Base-by-base conservation (phyloP, 805 yeast species). In the Grigorovia jiainica region DNA sequence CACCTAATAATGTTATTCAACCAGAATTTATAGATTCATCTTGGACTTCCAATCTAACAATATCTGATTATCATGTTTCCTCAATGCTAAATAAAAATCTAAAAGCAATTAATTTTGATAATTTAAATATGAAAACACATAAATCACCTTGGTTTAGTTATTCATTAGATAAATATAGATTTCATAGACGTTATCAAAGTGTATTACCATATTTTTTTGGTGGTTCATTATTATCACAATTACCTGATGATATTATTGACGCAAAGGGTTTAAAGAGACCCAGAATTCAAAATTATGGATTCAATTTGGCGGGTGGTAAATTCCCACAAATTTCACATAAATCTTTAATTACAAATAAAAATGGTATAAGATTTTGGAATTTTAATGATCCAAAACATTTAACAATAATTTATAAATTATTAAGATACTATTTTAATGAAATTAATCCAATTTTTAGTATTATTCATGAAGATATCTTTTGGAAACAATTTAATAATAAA, bases 241-340 rank as follows among this genome's bases (percentile, higher is more conserved):
- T 63, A 30, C 58, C 75, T 8, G 48, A 61, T 7, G 58, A 58
- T 5, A 63, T 65, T 15, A 58, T 61, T 43, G 57, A 60, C 37
- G 15, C 39, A 6, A 48, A 55, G 18, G 52, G 60, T 13, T 63
- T 75, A 11, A 50, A 58, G 10, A 46, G 72, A n/a, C 82, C 82
- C 4, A 57, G 82, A 36, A 62, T 68, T n/a, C 81, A 78, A 52
- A 72, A 68, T 39, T 78, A 74, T 50, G 82, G 81, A 13, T 78
- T 83, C 82, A 78, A 78, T 53, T 61, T 77, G 73, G 64, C 72
- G n/a, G 83, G 83, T 1, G 68, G 68, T 23, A 72, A 70, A 50
- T 78, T 74, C 51, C 46, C 76, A 16, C 46, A 44, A 31, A 73
- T 72, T 9, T 7, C 40, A 5, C 21, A 23, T n/a, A 31, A 13